Evolutionary conservation across 164 flowering plant species (phyloP), one percentile per base, ranked within the genome.

Genomic region (Piper longum): DNA sequence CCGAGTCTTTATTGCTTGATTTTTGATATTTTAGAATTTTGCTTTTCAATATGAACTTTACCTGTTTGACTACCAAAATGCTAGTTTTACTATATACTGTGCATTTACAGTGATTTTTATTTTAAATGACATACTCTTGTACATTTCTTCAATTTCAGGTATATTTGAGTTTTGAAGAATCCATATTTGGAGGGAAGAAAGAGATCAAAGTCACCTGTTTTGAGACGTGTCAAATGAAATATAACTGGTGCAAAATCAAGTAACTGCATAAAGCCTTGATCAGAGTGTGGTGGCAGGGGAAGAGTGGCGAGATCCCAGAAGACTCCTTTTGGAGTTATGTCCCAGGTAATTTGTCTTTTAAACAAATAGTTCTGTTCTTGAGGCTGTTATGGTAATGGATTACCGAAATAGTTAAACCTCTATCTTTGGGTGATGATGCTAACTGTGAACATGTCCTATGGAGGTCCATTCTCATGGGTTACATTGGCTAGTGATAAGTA

Each of bases 301-400:
- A 79, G 85, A 43, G 78, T 75, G 45, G 72, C 78, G 79, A 80
- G 76, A 79, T 78, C 81, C 66, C 92, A 88, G 77, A 84, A 72
- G 72, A 93, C 99, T n/a, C 89, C 99, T n/a, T 93, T 88, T 78
- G 99, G 99, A 61, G 70, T 87, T 17, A 72, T 93, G 76, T 90
- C 99, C 59, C 90, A 90, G 99, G 99, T 93, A 82, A 62, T 54
- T 68, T 70, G 61, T 43, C 39, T 66, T 65, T 59, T 18, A 57
- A 41, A 16, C 60, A 13, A 8, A 26, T 36, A 18, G 26, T 41
- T 36, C 14, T 48, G 52, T 48, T 48, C 52, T 9, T 48, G 52
- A 5, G 52, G 12, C 14, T 9, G 7, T 9, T 48, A 48, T 5
- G 52, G 8, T 48, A 9, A 14, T 48, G 12, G 0, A 9, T 48